Base-by-base conservation (phyloP, 1,139 yeast genomes). In the Tardiomyces digboiensis region DNA sequence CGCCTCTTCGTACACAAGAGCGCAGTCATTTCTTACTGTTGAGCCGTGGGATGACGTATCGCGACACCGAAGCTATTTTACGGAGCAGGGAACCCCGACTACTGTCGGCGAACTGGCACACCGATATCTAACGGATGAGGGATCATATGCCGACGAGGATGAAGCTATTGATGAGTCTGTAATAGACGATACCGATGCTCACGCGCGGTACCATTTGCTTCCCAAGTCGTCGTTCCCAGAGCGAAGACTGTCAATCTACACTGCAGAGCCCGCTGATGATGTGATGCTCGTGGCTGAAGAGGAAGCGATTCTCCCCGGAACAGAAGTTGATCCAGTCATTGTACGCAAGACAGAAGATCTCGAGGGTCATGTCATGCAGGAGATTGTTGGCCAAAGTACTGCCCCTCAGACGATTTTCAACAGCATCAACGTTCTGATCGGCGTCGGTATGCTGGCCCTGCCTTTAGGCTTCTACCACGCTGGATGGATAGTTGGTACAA, bases 391-490 rank as follows among this genome's bases (percentile, higher is more conserved):
- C 39, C 93, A 20, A 22, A n/a, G 36, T 22, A 88, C 97, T 0
- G 82, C 80, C 0, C 82, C 89, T 1, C 97, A 89, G 61, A 89
- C 97, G 0, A 68, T 85, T 19, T 87, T 89, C 68, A 89, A 89
- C 59, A 79, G 94, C 2, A 80, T 88, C 45, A 89, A 89, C 60
- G 84, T 88, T 0, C 67, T 88, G 39, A 78, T 88, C 55, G 97
- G 97, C 0, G 78, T 89, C 40, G 97, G 95, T 2, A 72, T 89
- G 56, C 70, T 89, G 33, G 82, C 96, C 1, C 68, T 89, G 41
- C 95, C 97, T 0, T 71, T 82, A 53, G 97, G 91, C 0, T 67
- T 89, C 50, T 76, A 72, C 50, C 72, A 83, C 44, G 74, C 95
- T 0, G 97, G 97, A 1, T 82, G 95, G 88, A 59, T 82, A 2